Conservation (phyloP, 164 flowering plant genomes). For the Magnolia kwangsiensis region DNA sequence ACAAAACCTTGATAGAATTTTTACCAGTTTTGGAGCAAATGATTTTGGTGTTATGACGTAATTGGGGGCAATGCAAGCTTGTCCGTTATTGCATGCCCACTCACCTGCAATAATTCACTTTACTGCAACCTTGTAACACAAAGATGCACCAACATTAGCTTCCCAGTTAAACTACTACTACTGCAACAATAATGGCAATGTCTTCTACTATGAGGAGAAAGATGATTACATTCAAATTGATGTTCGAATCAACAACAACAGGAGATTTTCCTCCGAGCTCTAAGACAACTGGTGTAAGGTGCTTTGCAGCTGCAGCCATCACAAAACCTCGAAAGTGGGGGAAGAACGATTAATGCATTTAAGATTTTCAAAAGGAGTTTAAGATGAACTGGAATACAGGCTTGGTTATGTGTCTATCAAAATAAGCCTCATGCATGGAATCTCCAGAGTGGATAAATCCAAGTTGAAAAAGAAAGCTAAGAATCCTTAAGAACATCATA, state of each 20-base stretch:
- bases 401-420: background rate
- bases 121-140: conserved; percentile 52
- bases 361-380: background rate
- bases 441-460: background rate
- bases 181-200: background rate
- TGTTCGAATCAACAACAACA: conserved; percentile 68
- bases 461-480: too few species aligned
- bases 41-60: conserved; percentile 66
- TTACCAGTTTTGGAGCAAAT: conserved; percentile 71
- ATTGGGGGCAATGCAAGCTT: conserved; percentile 72
- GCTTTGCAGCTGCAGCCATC: conserved; percentile 92
- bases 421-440: background rate
- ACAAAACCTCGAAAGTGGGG: conserved; percentile 15
- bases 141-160: conserved; percentile 9
- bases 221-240: conserved; percentile 49
- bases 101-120: conserved; percentile 65
- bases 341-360: background rate
- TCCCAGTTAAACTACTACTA: background rate
- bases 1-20: background rate
- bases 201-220: background rate
- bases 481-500: background rate
- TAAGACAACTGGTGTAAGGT: conserved; percentile 87
- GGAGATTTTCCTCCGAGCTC: conserved; percentile 99
- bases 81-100: conserved; percentile 76
- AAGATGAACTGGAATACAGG: background rate